These are phyloP conservation scores for Anthostomella pinea DNA, from an alignment of 2,329 filamentous ascomycete species.

Conservation along the genomic window DNA sequence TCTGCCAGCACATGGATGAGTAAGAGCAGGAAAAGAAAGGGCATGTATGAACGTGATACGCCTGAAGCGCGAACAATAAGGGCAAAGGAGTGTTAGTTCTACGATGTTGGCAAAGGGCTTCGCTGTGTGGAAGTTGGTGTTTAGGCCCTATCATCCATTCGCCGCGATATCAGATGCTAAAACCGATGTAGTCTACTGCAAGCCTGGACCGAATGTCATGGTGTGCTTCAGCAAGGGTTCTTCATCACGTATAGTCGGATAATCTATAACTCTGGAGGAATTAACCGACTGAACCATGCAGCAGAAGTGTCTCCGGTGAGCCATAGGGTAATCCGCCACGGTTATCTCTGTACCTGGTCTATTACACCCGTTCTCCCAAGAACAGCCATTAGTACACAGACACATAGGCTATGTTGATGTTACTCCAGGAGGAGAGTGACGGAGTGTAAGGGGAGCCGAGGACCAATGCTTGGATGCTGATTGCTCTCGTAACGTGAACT, in stretches of 20 bases:
- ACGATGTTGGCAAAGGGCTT: conserved; percentile 17
- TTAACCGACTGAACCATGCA: conserved; percentile 22
- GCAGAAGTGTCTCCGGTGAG: conserved; percentile 17
- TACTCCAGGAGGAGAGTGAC: conserved; percentile 14
- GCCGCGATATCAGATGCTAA: conserved; percentile 20
- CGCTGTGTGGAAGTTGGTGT: conserved; percentile 18
- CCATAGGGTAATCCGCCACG: conserved; percentile 16
- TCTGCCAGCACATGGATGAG: conserved; percentile 9
- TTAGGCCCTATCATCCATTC: conserved; percentile 21
- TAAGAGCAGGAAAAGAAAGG: conserved; percentile 16
- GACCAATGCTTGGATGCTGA: conserved; percentile 17
- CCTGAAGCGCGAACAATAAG: conserved; percentile 14
- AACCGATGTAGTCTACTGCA: conserved; percentile 14
- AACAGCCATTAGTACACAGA: conserved; percentile 23
- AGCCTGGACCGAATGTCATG: conserved; percentile 7
- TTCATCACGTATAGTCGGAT: conserved; percentile 13
- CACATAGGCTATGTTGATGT: conserved; percentile 13
- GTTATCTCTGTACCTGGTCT: conserved; percentile 10
- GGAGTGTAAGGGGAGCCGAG: conserved; percentile 16
- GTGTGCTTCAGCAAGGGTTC: conserved; percentile 7
- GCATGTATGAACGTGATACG: conserved; percentile 13
- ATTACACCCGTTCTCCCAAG: conserved; percentile 16
- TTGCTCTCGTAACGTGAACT: conserved; percentile 14
- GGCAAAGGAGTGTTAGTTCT: conserved; percentile 8
- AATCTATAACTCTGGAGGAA: conserved; percentile 13